phyloP scores from a whole-genome alignment of 73 alveolate species.

The Urostyla sp. region DNA sequence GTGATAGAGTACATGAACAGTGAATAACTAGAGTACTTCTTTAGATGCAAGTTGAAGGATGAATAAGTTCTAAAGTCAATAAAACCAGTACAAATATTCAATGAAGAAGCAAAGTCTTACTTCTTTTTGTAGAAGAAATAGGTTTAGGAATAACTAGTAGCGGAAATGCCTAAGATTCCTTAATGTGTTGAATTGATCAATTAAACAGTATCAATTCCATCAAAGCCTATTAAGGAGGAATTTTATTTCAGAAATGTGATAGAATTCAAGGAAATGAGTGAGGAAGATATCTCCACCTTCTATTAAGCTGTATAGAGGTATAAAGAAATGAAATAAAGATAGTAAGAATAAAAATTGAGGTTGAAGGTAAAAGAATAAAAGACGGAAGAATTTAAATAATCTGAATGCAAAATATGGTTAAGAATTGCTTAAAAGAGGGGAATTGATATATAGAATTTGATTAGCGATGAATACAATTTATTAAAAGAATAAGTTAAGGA shows the following conservation, averaged over 20 bases:
- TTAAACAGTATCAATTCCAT: conserved; percentile 68
- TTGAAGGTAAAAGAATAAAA: conserved; percentile 4
- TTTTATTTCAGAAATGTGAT: conserved; percentile 1
- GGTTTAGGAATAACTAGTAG: neutral
- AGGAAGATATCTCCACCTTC: neutral
- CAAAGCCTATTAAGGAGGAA: conserved; percentile 25
- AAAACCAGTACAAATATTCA: neutral
- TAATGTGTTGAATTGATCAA: conserved; percentile 66
- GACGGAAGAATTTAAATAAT: conserved; percentile 12
- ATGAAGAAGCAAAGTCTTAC: conserved; percentile 42
- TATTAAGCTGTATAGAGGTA: neutral
- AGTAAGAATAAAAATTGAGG: conserved; percentile 4
- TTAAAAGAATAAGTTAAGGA: conserved; percentile 3
- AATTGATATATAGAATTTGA: neutral
- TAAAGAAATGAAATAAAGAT: conserved; percentile 17
- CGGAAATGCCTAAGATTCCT: conserved; percentile 61
- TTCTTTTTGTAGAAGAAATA: conserved; percentile 1
- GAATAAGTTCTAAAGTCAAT: neutral
- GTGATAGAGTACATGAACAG: conserved; percentile 73
- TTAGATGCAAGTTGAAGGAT: conserved; percentile 63
- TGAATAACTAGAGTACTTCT: conserved; percentile 72
- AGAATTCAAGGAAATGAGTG: conserved; percentile 4
- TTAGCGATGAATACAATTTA: conserved; percentile 28
- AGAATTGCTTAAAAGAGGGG: conserved; percentile 34
- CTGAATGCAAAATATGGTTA: conserved; percentile 9